Percentiles rank a stretch among this genome's conserved stretches.
Conservation (phyloP, 345 rosid species). For the Atalantia buxifolia region DNA sequence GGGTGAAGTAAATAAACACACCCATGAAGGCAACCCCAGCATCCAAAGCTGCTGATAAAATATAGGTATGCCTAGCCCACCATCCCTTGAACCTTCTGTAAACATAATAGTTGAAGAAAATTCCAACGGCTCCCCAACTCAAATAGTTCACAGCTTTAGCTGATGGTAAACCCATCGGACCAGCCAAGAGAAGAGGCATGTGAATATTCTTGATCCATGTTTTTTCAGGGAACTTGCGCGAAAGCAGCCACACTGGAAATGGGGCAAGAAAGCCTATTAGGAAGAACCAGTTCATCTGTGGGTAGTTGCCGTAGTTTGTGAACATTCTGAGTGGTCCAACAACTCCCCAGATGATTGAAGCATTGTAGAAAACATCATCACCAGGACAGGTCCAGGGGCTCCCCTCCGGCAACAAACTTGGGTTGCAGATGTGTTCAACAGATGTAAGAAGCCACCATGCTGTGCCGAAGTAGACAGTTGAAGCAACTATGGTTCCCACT, state of each 20-base stretch:
- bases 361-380: conserved; percentile 45
- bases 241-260: conserved; percentile 40
- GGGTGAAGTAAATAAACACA: conserved; percentile 27
- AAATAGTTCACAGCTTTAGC: conserved; percentile 33
- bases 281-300: conserved; percentile 54
- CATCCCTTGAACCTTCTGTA: conserved; percentile 37
- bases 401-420: conserved; percentile 28
- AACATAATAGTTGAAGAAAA: conserved; percentile 34
- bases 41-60: conserved; percentile 50
- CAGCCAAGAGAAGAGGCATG: conserved; percentile 37
- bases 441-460: conserved; percentile 55
- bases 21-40: conserved; percentile 58
- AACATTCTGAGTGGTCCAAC: conserved; percentile 51
- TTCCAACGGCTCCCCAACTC: conserved; percentile 32
- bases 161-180: conserved; percentile 28
- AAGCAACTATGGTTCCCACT: conserved; percentile 40
- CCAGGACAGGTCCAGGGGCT: conserved; percentile 61
- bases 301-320: conserved; percentile 37
- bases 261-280: conserved; percentile 47
- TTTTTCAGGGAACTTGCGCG: conserved; percentile 27
- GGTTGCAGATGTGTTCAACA: conserved; percentile 36
- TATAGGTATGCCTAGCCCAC: conserved; percentile 54
- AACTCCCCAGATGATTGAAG: conserved; percentile 61
- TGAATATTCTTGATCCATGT: conserved; percentile 43
- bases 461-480: conserved; percentile 42